A percentile compares a stretch with the other conserved stretches of the same genome.
Evolutionary conservation across 23 red algal species (phyloP).

Genomic region (Gracilaria domingensis): DNA sequence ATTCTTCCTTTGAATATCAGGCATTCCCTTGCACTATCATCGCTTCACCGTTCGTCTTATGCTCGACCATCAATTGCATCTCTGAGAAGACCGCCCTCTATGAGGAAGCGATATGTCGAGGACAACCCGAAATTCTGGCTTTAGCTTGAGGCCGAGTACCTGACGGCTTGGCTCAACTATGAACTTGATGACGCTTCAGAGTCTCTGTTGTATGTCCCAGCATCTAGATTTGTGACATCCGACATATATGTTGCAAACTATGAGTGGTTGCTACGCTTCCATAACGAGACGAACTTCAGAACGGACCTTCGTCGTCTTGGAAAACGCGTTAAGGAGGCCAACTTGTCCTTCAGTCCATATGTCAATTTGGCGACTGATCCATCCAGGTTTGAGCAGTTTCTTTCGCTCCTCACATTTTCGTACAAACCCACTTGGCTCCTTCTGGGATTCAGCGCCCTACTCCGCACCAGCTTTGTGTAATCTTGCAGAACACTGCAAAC

Average conservation of each 20-base stretch:
- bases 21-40: not conserved
- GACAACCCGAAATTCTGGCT: slow-evolving; percentile 14
- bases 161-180: slow-evolving; percentile 56
- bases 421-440: slow-evolving; percentile 59
- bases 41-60: not conserved
- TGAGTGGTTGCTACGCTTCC: not conserved
- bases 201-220: not conserved
- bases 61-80: slow-evolving; percentile 10
- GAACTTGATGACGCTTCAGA: slow-evolving; percentile 4
- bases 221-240: not conserved
- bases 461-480: slow-evolving; percentile 23
- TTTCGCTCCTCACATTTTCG: slow-evolving; percentile 17
- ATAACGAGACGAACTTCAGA: not conserved
- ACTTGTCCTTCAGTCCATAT: slow-evolving; percentile 3
- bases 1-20: not conserved
- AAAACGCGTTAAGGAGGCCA: not conserved
- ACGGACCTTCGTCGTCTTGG: not conserved
- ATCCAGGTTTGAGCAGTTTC: not conserved
- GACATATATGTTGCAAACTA: not conserved
- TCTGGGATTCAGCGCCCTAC: slow-evolving; percentile 12
- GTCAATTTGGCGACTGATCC: slow-evolving; percentile 30
- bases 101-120: slow-evolving; percentile 3
- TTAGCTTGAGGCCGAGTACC: slow-evolving; percentile 17
- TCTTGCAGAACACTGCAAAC: not conserved
- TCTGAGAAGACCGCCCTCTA: slow-evolving; percentile 23